Percentiles rank a stretch among this genome's conserved stretches.
phyloP scores from a whole-genome alignment of 2,329 filamentous ascomycete genomes.

The Trichoderma koningii region DNA sequence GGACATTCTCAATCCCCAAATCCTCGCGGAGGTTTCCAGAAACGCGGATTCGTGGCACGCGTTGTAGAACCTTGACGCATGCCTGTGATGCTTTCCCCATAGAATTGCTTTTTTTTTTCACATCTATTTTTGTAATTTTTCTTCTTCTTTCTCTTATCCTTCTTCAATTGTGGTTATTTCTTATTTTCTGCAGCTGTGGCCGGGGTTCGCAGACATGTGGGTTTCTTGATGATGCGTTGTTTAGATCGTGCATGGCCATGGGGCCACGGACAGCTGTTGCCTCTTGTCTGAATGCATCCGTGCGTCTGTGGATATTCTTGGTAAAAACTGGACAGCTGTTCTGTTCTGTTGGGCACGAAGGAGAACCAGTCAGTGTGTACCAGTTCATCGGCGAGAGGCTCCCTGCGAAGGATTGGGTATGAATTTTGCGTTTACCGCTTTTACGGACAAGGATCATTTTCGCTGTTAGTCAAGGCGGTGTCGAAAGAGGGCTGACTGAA shows the following conservation, averaged over 20 bases:
- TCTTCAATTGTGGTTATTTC: neutral
- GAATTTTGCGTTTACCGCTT: constrained; percentile 18
- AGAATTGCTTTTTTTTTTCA: too few relatives aligned
- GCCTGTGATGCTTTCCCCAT: too few relatives aligned
- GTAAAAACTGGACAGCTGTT: constrained; percentile 7
- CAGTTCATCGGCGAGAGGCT: too few relatives aligned
- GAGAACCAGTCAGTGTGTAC: neutral
- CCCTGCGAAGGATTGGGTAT: neutral
- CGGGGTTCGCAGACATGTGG: neutral
- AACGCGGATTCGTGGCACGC: too few relatives aligned
- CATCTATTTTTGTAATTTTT: neutral
- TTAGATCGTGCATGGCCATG: neutral
- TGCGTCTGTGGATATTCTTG: neutral
- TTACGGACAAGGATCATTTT: constrained; percentile 19
- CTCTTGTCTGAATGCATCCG: constrained; percentile 2
- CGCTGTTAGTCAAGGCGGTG: constrained; percentile 9
- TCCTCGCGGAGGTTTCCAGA: too few relatives aligned
- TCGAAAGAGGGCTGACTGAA: neutral
- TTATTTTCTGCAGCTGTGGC: too few relatives aligned
- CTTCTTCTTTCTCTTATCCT: neutral
- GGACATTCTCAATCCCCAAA: too few relatives aligned
- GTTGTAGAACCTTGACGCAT: too few relatives aligned
- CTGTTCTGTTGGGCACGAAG: neutral
- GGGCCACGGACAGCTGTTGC: too few relatives aligned
- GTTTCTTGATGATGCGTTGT: constrained; percentile 10